Base-by-base conservation (phyloP, 306 rosid species). In the Dicorynia guianensis region DNA sequence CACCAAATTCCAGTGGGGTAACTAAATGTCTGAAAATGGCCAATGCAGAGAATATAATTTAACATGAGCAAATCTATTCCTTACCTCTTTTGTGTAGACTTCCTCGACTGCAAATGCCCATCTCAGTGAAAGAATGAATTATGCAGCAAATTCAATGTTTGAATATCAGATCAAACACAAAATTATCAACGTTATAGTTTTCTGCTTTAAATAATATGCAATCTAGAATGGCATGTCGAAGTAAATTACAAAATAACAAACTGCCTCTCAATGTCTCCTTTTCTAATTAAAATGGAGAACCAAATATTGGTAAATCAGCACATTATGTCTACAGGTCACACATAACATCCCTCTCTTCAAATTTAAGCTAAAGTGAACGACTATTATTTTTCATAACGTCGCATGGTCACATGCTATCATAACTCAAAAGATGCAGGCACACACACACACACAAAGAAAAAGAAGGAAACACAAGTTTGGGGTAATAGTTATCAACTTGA, bases 71-170 rank as follows among this genome's bases (percentile, higher is more conserved):
- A 36, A 42, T 71, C 58, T 15, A 59, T 25, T 34, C 19, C 70
- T 57, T 86, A 92, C 97, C 97, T 92, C 78, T 88, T 86, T 67
- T 80, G 89, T 1, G 87, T 91, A 63, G 98, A 93, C 83, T 79
- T 89, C 84, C 98, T 84, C 9, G 96, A 86, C 98, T 93, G 85
- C 85, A 85, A 72, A 25, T 47, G 65, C 74, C 79, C 86, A 50
- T 52, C 74, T 73, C 81, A 77, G 71, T 60, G 52, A 83, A 86
- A 79, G 70, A 48, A 69, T 25, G 57, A 15, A 74, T 25, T 82
- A 80, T 75, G 94, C 83, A 82, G 48, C 61, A 85, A 64, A 73
- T 12, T 69, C 2, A 78, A 88, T 49, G 36, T 50, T 69, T 66
- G 74, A 39, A 77, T 52, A 74, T 85, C 75, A 86, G 83, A 79